phyloP scores from a whole-genome alignment of 2,329 filamentous ascomycete genomes.

The Ophiocordyceps camponoti-saundersi region DNA sequence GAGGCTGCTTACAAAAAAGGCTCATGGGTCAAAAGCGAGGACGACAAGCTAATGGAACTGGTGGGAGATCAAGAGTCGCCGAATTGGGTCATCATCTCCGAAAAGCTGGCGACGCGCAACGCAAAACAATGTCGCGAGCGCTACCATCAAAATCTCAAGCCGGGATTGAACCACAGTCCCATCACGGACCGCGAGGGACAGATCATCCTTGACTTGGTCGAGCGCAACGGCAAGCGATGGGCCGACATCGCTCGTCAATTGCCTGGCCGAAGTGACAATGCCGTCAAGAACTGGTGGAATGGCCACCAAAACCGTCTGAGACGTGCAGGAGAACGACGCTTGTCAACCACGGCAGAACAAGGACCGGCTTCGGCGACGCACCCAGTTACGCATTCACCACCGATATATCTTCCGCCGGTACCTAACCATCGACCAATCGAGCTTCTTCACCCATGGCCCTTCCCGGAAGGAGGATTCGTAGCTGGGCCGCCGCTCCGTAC shows the following conservation, averaged over 20 bases:
- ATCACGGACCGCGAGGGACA: slow-evolving; percentile 55
- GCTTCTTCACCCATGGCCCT: no score
- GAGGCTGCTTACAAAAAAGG: slow-evolving; percentile 33
- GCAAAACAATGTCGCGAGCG: slow-evolving; percentile 92
- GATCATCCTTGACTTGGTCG: slow-evolving; percentile 62
- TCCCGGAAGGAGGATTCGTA: no score
- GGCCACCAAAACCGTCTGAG: slow-evolving; percentile 72
- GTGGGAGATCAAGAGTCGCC: slow-evolving; percentile 56
- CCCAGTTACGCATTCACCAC: no score
- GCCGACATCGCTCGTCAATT: slow-evolving; percentile 78
- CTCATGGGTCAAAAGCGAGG: slow-evolving; percentile 70
- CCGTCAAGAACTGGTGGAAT: slow-evolving; percentile 98
- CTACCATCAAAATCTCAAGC: slow-evolving; percentile 85
- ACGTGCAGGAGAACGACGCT: slow-evolving; percentile 17
- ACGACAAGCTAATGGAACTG: slow-evolving; percentile 50
- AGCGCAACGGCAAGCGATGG: slow-evolving; percentile 72
- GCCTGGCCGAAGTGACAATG: slow-evolving; percentile 78
- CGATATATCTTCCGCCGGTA: no score
- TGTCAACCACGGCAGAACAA: neutral
- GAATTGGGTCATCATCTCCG: slow-evolving; percentile 83
- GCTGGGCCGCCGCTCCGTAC: no score
- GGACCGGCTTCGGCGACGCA: neutral
- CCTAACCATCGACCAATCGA: no score
- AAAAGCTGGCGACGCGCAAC: slow-evolving; percentile 57
- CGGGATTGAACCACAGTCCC: slow-evolving; percentile 53